Evolutionary conservation across 495 filamentous ascomycete genomes (phyloP).

Genomic region (Podospora appendiculata): DNA sequence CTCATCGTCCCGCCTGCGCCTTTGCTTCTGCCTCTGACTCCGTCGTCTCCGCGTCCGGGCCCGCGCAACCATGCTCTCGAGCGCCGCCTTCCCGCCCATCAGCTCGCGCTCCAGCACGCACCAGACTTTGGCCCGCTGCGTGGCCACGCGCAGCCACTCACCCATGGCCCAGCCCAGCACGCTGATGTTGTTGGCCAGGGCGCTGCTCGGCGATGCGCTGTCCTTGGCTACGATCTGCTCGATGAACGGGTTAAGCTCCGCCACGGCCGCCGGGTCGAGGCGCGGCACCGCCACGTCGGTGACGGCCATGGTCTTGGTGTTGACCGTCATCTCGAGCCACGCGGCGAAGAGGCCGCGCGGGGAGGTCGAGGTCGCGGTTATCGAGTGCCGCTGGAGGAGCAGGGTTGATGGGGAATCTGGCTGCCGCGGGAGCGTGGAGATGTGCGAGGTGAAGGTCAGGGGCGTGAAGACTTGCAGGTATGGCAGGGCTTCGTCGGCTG

Average conservation of each 20-base stretch:
- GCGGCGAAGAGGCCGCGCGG: constrained; percentile 37
- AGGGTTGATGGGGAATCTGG: constrained; percentile 6
- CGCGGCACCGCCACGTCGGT: constrained; percentile 28
- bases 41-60: constrained; percentile 16
- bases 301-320: constrained; percentile 33
- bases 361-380: constrained; percentile 26
- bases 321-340: constrained; percentile 38
- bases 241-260: constrained; percentile 36
- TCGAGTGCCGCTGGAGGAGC: constrained; percentile 32
- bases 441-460: constrained; percentile 41
- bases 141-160: constrained; percentile 42
- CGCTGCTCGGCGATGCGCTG: constrained; percentile 23
- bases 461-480: constrained; percentile 51
- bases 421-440: constrained; percentile 28
- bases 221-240: constrained; percentile 12
- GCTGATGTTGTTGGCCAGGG: constrained; percentile 33
- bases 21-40: constrained; percentile 15
- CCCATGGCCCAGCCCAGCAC: constrained; percentile 45
- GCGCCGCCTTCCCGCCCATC: constrained; percentile 12
- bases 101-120: constrained; percentile 33
- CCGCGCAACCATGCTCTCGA: constrained; percentile 19
- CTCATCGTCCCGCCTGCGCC: constrained; percentile 5
- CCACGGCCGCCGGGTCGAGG: constrained; percentile 31
- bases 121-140: constrained; percentile 40
- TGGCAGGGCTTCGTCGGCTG: constrained; percentile 44